A percentile compares a stretch with the other conserved stretches of the same genome.
phyloP scores from a whole-genome alignment of 2,329 filamentous ascomycete genomes.

The Onygena corvina region DNA sequence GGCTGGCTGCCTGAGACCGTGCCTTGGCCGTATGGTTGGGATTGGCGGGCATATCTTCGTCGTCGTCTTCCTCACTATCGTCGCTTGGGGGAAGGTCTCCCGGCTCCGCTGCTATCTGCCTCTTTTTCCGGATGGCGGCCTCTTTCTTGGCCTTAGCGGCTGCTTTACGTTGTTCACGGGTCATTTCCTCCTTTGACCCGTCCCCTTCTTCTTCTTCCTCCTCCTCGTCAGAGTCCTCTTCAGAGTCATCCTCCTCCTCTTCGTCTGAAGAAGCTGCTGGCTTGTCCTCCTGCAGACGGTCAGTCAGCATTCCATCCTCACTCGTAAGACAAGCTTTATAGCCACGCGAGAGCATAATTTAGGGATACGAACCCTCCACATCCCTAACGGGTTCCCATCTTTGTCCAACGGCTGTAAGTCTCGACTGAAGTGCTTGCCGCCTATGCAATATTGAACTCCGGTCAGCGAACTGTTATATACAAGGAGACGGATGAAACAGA shows the following conservation, averaged over 20 bases:
- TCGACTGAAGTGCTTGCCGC: constrained; percentile 89
- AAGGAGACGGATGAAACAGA: not conserved
- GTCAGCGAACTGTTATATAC: not conserved
- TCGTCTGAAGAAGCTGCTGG: constrained; percentile 36
- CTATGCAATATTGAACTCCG: constrained; percentile 35
- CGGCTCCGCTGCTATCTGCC: constrained; percentile 58
- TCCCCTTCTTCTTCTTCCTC: constrained; percentile 40
- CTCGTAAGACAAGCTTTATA: not conserved
- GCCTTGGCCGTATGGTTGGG: constrained; percentile 67
- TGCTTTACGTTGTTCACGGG: constrained; percentile 76
- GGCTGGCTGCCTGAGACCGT: constrained; percentile 57
- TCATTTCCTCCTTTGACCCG: constrained; percentile 45
- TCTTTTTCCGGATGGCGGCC: constrained; percentile 68
- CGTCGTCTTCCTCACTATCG: constrained; percentile 37
- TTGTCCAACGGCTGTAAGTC: constrained; percentile 78
- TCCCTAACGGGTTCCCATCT: constrained; percentile 77
- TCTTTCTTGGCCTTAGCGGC: constrained; percentile 84
- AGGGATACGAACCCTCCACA: constrained; percentile 57
- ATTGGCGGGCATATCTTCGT: constrained; percentile 54
- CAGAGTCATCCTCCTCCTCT: constrained; percentile 43
- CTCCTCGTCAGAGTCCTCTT: constrained; percentile 37
- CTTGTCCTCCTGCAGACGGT: constrained; percentile 28
- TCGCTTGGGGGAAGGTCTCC: constrained; percentile 74
- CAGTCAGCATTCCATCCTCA: not conserved
- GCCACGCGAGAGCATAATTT: not conserved